A percentile compares a stretch with the other conserved stretches of the same genome.
Conservation (phyloP, 306 rosid species). For the Ceratonia siliqua region DNA sequence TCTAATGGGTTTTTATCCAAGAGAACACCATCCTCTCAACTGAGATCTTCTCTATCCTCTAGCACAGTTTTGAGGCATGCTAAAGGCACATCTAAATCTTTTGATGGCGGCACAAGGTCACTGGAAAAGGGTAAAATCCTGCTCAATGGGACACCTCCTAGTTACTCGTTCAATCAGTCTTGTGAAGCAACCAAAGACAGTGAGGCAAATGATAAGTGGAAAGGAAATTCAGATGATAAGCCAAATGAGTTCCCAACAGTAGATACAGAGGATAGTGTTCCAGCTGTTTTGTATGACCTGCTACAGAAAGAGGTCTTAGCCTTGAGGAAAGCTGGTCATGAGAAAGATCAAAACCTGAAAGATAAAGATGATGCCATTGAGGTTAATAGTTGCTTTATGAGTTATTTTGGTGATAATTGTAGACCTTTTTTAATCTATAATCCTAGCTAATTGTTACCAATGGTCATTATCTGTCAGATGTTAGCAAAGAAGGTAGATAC, state of each 20-base stretch:
- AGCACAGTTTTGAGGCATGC: conserved; percentile 91
- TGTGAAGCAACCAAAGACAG: conserved; percentile 69
- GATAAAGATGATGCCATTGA: conserved; percentile 98
- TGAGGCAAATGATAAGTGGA: conserved; percentile 62
- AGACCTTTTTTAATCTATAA: conserved; percentile 5
- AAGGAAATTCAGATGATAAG: conserved; percentile 79
- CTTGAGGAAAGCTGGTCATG: conserved; percentile 90
- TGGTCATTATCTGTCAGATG: conserved; percentile 59
- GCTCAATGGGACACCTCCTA: conserved; percentile 72
- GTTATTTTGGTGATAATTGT: conserved; percentile 12
- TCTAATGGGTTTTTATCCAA: conserved; percentile 87
- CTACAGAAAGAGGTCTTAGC: conserved; percentile 93
- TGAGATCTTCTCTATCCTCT: conserved; percentile 76
- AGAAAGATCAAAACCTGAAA: conserved; percentile 97
- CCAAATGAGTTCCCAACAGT: conserved; percentile 62
- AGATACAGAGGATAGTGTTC: conserved; percentile 78
- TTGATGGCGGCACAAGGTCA: conserved; percentile 96
- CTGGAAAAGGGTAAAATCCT: conserved; percentile 88
- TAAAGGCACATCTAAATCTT: conserved; percentile 95
- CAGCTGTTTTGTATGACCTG: conserved; percentile 82
- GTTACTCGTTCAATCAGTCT: conserved; percentile 72
- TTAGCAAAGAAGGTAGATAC: conserved; percentile 98
- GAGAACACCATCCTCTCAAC: conserved; percentile 70
- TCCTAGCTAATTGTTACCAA: conserved; percentile 27
- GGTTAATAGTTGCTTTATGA: conserved; percentile 51